Evolutionary conservation across 148 eudicot genomes (phyloP), one percentile per base, ranked within the genome.

Genomic region (Rhododendron molle): DNA sequence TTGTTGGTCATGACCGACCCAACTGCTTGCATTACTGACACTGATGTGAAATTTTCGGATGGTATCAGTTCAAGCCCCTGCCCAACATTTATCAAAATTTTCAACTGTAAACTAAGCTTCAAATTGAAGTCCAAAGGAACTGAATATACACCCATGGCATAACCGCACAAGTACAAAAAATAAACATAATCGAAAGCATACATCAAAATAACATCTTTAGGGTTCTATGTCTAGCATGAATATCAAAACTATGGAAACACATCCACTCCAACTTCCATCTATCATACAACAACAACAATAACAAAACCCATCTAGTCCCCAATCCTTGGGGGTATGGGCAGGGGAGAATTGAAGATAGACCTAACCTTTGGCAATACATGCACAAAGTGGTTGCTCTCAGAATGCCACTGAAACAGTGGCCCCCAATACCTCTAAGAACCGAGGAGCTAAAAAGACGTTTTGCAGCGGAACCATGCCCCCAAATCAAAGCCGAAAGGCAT

Each of bases 21-120:
- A 93, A 97, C 99, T 58, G 99, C 99, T 97, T 97, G 98, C 99
- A 97, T 94, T 90, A 97, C 99, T 14, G 99, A 97, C 81, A 92
- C 86, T 21, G 99, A 97, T 81, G 99, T 97, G 88, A 97, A 97
- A 87, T 97, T 97, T 87, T 97, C 99, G 14, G 98, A 97, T 12
- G 99, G 99, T 72, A 97, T 97, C 85, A 97, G 98, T 84, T 97
- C 99, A 23, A 97, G 91, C 58, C 99, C 99, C 99, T 97, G 80
- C 56, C 85, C 38, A 84, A 3, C 43, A 20, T 72, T 58, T 16
- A 50, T 34, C 4, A 65, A 21, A 16, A 74, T 28, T 28, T 62
- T 62, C 56, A 23, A 83, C 36, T 73, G 58, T 52, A 40, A 81
- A 40, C 65, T 46, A 76, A 81, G 60, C 62, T 74, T 80, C 60